Percentiles rank a stretch among this genome's conserved stretches.
Conservation (phyloP, 1,139 yeast genomes). For the Candida labiduridarum region DNA sequence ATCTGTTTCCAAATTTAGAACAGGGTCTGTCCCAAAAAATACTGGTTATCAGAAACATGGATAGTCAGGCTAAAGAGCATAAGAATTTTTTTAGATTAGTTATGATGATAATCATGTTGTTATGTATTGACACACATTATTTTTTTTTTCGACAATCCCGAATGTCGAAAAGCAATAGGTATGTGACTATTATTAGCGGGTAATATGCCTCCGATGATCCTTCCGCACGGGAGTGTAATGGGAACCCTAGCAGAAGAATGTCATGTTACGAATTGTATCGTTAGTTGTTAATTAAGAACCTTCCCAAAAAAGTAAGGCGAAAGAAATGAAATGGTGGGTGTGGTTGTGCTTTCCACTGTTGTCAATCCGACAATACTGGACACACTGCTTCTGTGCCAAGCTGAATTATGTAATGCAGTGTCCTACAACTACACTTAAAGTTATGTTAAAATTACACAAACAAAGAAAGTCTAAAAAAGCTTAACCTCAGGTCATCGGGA, state of each 20-base stretch:
- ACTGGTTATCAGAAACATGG: too few relatives aligned
- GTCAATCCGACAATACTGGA: not conserved
- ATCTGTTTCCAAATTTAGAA: not conserved
- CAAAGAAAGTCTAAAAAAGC: not conserved
- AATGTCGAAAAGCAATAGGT: not conserved
- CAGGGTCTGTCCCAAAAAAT: not conserved
- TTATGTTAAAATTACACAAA: not conserved
- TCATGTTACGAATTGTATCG: not conserved
- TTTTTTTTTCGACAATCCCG: not conserved
- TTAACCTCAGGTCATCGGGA: constrained; percentile 3
- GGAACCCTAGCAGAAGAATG: not conserved
- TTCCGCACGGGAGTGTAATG: not conserved
- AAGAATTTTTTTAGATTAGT: not conserved
- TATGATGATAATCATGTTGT: not conserved
- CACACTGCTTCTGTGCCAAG: not conserved
- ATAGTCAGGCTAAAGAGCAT: too few relatives aligned
- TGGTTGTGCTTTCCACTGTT: not conserved
- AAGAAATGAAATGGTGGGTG: not conserved
- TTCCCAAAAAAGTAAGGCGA: not conserved
- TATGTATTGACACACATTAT: not conserved
- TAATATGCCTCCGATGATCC: not conserved
- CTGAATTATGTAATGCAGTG: not conserved
- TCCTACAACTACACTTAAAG: too few relatives aligned
- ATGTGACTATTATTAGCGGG: not conserved
- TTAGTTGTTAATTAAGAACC: not conserved